Evolutionary conservation across 768 basidiomycete genomes (phyloP), one percentile per base, ranked within the genome.

Genomic region (Trametes cinnabarina): DNA sequence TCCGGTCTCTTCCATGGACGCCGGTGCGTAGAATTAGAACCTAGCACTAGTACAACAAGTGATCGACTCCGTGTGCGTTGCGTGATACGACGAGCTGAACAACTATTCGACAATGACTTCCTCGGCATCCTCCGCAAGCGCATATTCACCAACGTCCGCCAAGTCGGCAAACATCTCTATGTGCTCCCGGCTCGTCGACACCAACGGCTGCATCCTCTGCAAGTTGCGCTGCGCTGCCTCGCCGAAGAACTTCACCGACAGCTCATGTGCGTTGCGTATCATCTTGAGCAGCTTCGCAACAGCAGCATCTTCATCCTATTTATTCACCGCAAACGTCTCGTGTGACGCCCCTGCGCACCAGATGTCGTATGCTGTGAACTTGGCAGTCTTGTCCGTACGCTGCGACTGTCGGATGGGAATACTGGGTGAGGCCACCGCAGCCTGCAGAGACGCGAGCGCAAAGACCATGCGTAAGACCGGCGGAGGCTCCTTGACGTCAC

Each of bases 321-420:
- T 32, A 35, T 37, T 34, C 44, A 47, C 53, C 3, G 12, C 44
- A n/a, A 55, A 47, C 22, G 53, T 55, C 53, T 46, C 43, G 17
- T 47, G 42, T 4, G 30, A 26, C 23, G 53, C 53, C 12, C 58
- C 58, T 15, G 62, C 57, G 39, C 58, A 63, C 58, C 58, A 63
- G 47, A 63, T 51, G 40, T 63, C 57, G 32, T 63, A 63, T 22
- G 58, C 47, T 14, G 58, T 60, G 43, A 52, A 63, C 19, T 55
- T 40, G 32, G 42, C 43, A 15, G 47, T 25, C 28, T 23, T 28
- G 11, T 57, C 35, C n/a, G n/a, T 25, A 11, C 48, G 42, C 20
- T n/a, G 15, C 42, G 40, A 30, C 58, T 22, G 59, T 20, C 19
- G 62, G 67, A 1, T 69, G 60, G 10, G 68, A 66, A 41, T 67